A percentile compares a stretch with the other conserved stretches of the same genome.
These are phyloP conservation scores for Eucalyptus sideroxylon DNA, from an alignment of 345 rosid species.

Conservation along the genomic window DNA sequence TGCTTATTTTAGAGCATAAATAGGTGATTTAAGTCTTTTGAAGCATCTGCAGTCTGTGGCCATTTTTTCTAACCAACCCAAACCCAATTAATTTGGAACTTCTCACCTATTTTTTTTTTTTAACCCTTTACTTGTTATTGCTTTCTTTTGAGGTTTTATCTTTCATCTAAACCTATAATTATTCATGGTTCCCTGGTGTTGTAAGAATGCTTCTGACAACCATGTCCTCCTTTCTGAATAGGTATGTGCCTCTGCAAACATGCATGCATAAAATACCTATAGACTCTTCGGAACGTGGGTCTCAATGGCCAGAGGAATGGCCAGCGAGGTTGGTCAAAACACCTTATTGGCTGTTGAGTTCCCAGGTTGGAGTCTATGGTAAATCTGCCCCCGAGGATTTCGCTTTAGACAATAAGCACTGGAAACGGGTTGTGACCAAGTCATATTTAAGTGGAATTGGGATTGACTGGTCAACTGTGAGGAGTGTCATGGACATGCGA, in stretches of 20 bases:
- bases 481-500: conserved; percentile 98
- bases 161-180: not conserved
- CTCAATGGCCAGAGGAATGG: conserved; percentile 95
- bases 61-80: not conserved
- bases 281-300: conserved; percentile 56
- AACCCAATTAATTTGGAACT: not conserved
- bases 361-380: conserved; percentile 88
- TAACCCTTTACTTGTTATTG: not conserved
- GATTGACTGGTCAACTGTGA: conserved; percentile 71
- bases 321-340: conserved; percentile 70
- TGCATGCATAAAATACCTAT: conserved; percentile 83
- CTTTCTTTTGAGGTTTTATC: not conserved
- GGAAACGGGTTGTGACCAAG: conserved; percentile 84
- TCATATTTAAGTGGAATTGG: conserved; percentile 80
- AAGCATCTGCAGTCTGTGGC: not conserved
- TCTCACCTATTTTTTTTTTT: not conserved
- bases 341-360: conserved; percentile 79
- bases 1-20: not conserved
- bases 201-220: not conserved
- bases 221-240: not conserved
- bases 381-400: conserved; percentile 90
- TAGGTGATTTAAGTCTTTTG: not conserved
- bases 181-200: not conserved
- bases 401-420: conserved; percentile 59
- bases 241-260: conserved; percentile 83